These are phyloP conservation scores for Chlorella sp. DNA, from an alignment of 139 green algal species.

Conservation along the genomic window DNA sequence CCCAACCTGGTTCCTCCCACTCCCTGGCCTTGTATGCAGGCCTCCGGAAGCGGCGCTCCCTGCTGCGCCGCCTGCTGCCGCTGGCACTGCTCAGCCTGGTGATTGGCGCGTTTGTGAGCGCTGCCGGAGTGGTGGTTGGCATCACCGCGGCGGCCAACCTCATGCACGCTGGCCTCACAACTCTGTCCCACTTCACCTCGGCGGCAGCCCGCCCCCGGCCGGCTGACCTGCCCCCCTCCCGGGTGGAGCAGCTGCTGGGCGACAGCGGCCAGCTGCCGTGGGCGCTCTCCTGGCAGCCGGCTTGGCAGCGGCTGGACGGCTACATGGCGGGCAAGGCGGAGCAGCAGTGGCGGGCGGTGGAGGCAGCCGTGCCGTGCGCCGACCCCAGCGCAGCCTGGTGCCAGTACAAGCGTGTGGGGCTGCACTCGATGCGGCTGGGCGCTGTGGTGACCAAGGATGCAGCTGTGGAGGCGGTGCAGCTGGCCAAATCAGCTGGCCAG, in stretches of 20 bases:
- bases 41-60: slow-evolving; percentile 7
- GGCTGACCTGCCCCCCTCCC: too few species aligned
- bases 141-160: slow-evolving; percentile 32
- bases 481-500: neutral
- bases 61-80: slow-evolving; percentile 17
- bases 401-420: neutral
- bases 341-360: neutral
- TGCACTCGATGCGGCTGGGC: neutral
- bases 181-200: slow-evolving; percentile 21
- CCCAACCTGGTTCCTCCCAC: neutral
- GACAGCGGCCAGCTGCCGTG: neutral
- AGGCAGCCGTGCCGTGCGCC: neutral
- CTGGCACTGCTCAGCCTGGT: slow-evolving; percentile 11
- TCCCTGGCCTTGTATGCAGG: neutral
- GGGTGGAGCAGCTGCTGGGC: slow-evolving; percentile 14
- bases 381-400: neutral
- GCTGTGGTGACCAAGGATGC: slow-evolving; percentile 1
- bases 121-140: neutral
- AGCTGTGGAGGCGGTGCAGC: neutral
- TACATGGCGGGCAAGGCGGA: slow-evolving; percentile 9
- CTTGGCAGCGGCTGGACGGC: slow-evolving; percentile 21
- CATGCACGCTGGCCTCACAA: slow-evolving; percentile 19
- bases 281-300: slow-evolving; percentile 7
- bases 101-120: slow-evolving; percentile 17
- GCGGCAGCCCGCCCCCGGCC: neutral